Conservation (phyloP, 495 filamentous ascomycete genomes). For the Pyrenula aspistea region DNA sequence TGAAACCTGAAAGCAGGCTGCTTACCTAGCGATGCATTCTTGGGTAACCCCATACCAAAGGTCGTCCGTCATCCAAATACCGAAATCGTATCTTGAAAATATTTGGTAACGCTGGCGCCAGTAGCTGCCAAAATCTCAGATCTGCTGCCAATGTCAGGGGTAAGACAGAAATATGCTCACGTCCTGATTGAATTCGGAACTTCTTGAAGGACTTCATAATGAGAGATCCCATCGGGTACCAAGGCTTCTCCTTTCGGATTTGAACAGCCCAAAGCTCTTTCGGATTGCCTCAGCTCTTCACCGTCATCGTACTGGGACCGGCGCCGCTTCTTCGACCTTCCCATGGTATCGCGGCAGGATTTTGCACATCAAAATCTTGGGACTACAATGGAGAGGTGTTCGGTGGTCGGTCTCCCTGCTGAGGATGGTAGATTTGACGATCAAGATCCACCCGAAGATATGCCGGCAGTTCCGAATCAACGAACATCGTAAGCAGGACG, state of each 20-base stretch:
- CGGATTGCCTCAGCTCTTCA: not conserved
- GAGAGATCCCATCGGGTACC: not conserved
- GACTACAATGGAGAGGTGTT: too few species aligned
- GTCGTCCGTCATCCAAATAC: constrained; percentile 79
- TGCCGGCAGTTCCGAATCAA: too few species aligned
- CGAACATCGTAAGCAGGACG: too few species aligned
- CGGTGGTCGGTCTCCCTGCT: too few species aligned
- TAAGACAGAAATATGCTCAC: not conserved
- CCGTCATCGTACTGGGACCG: not conserved
- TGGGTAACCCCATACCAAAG: constrained; percentile 96
- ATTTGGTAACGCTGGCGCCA: constrained; percentile 77
- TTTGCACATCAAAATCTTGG: too few species aligned
- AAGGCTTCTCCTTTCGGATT: not conserved
- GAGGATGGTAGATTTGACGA: too few species aligned
- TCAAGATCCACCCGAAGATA: too few species aligned
- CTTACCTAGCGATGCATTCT: constrained; percentile 74
- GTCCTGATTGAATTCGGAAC: not conserved
- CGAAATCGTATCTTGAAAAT: constrained; percentile 71
- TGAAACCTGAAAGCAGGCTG: constrained; percentile 3
- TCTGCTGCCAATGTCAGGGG: not conserved
- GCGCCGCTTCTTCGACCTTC: not conserved
- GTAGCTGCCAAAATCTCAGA: constrained; percentile 43
- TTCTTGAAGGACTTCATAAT: not conserved
- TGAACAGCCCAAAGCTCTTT: not conserved
- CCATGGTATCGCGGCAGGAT: too few species aligned